Evolutionary conservation across 495 filamentous ascomycete genomes (phyloP).

Genomic region (Haplographium delicatum): DNA sequence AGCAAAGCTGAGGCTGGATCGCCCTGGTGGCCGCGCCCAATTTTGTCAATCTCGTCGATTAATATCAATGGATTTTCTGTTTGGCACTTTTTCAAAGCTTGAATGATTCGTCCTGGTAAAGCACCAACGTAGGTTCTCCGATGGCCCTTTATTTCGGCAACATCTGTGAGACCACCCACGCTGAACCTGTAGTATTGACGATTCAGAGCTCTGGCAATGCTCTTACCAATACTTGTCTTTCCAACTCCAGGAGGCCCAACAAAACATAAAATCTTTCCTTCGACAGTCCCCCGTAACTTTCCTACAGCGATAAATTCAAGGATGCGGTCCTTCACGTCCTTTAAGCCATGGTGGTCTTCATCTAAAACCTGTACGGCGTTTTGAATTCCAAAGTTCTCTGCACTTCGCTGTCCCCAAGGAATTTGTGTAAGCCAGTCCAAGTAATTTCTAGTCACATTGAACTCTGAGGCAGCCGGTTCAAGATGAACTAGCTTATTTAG

Average conservation of each 20-base stretch:
- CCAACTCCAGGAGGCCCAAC: conserved; percentile 94
- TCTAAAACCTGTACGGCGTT: conserved; percentile 88
- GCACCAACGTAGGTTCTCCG: conserved; percentile 95
- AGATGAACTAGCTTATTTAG: conserved; percentile 93
- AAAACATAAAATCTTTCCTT: conserved; percentile 98
- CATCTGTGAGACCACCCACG: conserved; percentile 93
- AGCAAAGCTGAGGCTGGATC: conserved; percentile 93
- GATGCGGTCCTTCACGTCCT: conserved; percentile 98
- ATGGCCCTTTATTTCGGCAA: conserved; percentile 99
- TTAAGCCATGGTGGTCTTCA: conserved; percentile 94
- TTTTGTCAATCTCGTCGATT: conserved; percentile 98
- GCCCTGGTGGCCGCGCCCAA: conserved; percentile 91
- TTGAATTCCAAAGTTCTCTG: conserved; percentile 92
- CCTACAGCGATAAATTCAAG: conserved; percentile 98
- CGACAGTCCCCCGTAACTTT: conserved; percentile 93
- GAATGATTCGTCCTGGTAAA: conserved; percentile 92
- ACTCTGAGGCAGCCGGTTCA: conserved; percentile 92
- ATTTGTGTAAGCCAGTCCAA: conserved; percentile 98
- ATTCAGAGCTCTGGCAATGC: conserved; percentile 89
- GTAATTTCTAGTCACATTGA: conserved; percentile 99
- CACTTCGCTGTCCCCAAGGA: conserved; percentile 93
- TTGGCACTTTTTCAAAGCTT: conserved; percentile 98
- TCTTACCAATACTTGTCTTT: conserved; percentile 98
- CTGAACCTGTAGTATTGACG: conserved; percentile 97
- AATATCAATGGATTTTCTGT: conserved; percentile 96